A percentile compares a stretch with the other conserved stretches of the same genome.
Evolutionary conservation across 768 basidiomycete genomes (phyloP).

Genomic region (Leccinum obscurum): DNA sequence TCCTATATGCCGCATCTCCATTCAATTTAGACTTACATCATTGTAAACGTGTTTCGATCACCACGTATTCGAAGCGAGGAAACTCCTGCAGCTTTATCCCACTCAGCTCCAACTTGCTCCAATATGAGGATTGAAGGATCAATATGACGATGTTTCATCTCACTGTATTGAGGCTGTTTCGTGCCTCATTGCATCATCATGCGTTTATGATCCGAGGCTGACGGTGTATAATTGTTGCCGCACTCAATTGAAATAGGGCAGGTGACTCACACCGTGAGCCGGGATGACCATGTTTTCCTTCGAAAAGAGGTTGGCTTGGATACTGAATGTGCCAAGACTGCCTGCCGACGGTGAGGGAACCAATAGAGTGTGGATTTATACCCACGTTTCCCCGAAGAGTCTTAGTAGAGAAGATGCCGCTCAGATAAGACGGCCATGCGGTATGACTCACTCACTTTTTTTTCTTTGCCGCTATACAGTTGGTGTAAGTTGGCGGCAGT

Average conservation of each 20-base stretch:
- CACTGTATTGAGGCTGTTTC: constrained; percentile 4
- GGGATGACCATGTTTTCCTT: not conserved
- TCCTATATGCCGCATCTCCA: not conserved
- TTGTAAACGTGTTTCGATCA: constrained; percentile 1
- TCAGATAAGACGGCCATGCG: not conserved
- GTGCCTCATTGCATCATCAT: constrained; percentile 2
- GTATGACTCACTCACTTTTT: not conserved
- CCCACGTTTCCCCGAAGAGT: not conserved
- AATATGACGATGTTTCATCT: constrained; percentile 8
- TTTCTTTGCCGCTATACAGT: not conserved
- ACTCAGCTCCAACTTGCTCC: not conserved
- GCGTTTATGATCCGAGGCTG: constrained; percentile 13
- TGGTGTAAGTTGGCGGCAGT: not conserved
- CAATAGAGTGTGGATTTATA: not conserved
- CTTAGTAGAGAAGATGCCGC: not conserved
- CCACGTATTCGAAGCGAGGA: constrained; percentile 20
- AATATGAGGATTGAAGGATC: not conserved
- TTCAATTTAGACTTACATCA: not conserved
- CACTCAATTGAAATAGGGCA: not conserved
- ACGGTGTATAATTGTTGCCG: not conserved
- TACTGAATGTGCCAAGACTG: constrained; percentile 1
- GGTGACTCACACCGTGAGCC: constrained; percentile 3
- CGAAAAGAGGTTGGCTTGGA: constrained; percentile 1
- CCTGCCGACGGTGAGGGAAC: not conserved
- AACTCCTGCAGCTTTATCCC: not conserved